These are phyloP conservation scores for Sugiyamaella pinicola DNA, from an alignment of 1,139 yeast species.

Conservation along the genomic window DNA sequence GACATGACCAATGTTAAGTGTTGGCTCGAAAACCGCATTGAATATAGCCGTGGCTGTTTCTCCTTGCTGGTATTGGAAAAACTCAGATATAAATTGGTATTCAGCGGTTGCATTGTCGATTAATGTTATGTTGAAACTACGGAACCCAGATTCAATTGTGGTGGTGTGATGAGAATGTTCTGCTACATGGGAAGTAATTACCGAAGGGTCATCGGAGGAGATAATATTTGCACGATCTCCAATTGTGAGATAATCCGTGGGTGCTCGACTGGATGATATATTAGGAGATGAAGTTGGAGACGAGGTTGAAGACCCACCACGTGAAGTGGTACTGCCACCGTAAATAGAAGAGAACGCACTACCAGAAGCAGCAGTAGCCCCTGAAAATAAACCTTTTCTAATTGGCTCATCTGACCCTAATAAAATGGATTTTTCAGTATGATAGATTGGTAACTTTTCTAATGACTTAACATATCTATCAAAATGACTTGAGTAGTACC, in stretches of 20 bases:
- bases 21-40: conserved; percentile 52
- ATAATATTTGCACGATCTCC: conserved; percentile 60
- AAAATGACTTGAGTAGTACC: conserved; percentile 86
- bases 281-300: conserved; percentile 29
- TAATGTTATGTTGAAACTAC: conserved; percentile 72
- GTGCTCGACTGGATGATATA: conserved; percentile 30
- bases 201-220: conserved; percentile 57
- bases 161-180: conserved; percentile 69
- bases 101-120: conserved; percentile 80
- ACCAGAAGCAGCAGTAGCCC: conserved; percentile 8
- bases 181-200: conserved; percentile 83
- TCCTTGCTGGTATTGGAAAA: conserved; percentile 55
- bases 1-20: conserved; percentile 55
- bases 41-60: conserved; percentile 50
- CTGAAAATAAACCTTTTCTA: conserved; percentile 19
- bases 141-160: conserved; percentile 72
- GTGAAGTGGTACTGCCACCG: conserved; percentile 18
- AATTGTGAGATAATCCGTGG: conserved; percentile 54
- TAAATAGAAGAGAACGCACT: conserved; percentile 20
- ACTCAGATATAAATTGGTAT: conserved; percentile 69
- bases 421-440: conserved; percentile 55
- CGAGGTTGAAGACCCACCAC: conserved; percentile 27
- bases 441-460: conserved; percentile 59
- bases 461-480: conserved; percentile 77
- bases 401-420: conserved; percentile 48